Conservation (phyloP, 2,329 filamentous ascomycete genomes). For the Colletotrichum nymphaeae region DNA sequence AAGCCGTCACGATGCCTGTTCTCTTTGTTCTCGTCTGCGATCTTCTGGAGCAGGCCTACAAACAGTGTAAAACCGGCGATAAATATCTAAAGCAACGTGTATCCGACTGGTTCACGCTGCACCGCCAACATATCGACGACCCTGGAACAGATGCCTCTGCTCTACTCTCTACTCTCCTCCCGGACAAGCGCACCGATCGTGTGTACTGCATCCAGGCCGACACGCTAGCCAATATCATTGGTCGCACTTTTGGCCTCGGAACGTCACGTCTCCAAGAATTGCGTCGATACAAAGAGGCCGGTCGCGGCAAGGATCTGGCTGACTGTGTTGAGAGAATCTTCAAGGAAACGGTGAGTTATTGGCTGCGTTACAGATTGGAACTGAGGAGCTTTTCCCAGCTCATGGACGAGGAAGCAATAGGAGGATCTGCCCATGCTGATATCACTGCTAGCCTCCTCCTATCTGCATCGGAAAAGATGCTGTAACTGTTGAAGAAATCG, state of each 20-base stretch:
- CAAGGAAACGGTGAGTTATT: slow-evolving; percentile 63
- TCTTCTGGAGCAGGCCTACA: slow-evolving; percentile 76
- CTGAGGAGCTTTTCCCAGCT: slow-evolving; percentile 35
- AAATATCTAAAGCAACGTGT: slow-evolving; percentile 52
- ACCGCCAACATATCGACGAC: slow-evolving; percentile 69
- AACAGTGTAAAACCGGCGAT: slow-evolving; percentile 47
- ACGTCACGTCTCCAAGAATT: slow-evolving; percentile 71
- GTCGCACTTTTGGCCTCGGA: slow-evolving; percentile 72
- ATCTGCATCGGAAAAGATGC: slow-evolving; percentile 44
- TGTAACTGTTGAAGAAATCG: slow-evolving; percentile 79
- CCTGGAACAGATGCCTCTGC: slow-evolving; percentile 69
- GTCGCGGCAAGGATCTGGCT: slow-evolving; percentile 73
- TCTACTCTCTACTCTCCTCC: slow-evolving; percentile 80
- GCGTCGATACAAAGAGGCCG: slow-evolving; percentile 68
- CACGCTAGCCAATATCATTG: slow-evolving; percentile 74
- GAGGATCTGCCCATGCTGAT: not conserved
- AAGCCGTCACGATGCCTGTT: slow-evolving; percentile 64
- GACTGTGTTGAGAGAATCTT: slow-evolving; percentile 77
- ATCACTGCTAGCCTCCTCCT: slow-evolving; percentile 56
- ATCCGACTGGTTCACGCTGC: slow-evolving; percentile 74
- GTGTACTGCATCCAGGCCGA: slow-evolving; percentile 77
- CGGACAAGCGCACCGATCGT: slow-evolving; percentile 80
- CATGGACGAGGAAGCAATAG: slow-evolving; percentile 35
- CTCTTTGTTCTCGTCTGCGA: slow-evolving; percentile 79
- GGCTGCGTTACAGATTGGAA: not conserved